A percentile compares a stretch with the other conserved stretches of the same genome.
Conservation (phyloP, 495 filamentous ascomycete genomes). For the Hypoxylon cercidicola region DNA sequence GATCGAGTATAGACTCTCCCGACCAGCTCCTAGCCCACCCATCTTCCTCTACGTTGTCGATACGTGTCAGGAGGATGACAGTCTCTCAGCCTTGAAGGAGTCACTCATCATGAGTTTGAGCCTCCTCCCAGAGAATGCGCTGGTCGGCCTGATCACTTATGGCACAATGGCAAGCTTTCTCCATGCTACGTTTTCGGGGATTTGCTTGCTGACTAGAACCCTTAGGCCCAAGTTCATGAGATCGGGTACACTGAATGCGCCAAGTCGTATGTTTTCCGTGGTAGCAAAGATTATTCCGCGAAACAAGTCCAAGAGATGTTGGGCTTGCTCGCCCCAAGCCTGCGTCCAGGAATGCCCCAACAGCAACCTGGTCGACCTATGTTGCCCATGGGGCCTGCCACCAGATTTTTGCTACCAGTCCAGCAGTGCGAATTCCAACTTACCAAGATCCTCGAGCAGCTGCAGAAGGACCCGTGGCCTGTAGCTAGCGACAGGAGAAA, state of each 20-base stretch:
- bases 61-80: conserved; percentile 98
- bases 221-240: conserved; percentile 93
- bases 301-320: conserved; percentile 99
- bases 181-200: not conserved
- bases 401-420: conserved; percentile 93
- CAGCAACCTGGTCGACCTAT: conserved; percentile 75
- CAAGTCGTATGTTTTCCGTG: conserved; percentile 99
- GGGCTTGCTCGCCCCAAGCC: conserved; percentile 72
- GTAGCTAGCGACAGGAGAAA: conserved; percentile 93
- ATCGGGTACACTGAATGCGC: conserved; percentile 98
- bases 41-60: conserved; percentile 99
- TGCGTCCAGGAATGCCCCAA: conserved; percentile 82
- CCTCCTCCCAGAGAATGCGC: conserved; percentile 88
- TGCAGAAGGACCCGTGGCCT: conserved; percentile 98
- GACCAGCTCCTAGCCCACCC: conserved; percentile 91
- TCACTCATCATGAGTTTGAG: conserved; percentile 97
- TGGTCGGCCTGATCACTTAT: conserved; percentile 95
- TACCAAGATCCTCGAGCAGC: conserved; percentile 93
- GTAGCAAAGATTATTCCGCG: conserved; percentile 94
- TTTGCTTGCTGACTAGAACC: conserved; percentile 38
- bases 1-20: conserved; percentile 94
- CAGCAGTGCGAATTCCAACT: conserved; percentile 98
- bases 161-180: conserved; percentile 86
- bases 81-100: conserved; percentile 93
- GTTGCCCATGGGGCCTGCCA: conserved; percentile 79